Percentiles rank a stretch among this genome's conserved stretches.
Conservation (phyloP, 1,284 basidiomycete genomes). For the Schizophyllum commune region DNA sequence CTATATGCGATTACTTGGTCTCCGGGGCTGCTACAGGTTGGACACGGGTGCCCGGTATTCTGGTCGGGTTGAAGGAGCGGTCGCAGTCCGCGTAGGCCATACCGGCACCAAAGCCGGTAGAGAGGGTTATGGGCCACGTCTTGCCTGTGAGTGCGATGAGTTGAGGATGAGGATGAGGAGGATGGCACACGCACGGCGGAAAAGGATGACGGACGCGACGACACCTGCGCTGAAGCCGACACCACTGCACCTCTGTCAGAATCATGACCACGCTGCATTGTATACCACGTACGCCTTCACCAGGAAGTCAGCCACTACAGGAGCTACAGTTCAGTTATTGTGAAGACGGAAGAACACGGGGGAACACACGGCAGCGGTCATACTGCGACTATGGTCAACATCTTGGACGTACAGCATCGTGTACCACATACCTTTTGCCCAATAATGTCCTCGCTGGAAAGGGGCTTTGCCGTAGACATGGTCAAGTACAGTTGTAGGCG, state of each 20-base stretch:
- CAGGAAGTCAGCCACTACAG: slow-evolving; percentile 65
- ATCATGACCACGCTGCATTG: slow-evolving; percentile 18
- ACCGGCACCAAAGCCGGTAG: slow-evolving; percentile 86
- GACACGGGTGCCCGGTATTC: slow-evolving; percentile 85
- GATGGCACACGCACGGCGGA: slow-evolving; percentile 66
- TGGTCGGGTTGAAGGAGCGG: slow-evolving; percentile 91
- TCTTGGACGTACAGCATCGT: neutral
- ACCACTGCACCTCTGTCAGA: slow-evolving; percentile 48
- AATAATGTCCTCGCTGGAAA: slow-evolving; percentile 13
- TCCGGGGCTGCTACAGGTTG: slow-evolving; percentile 31
- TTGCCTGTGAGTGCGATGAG: slow-evolving; percentile 56
- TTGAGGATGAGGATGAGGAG: slow-evolving; percentile 8
- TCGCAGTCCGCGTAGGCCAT: slow-evolving; percentile 95
- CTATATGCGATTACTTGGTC: neutral
- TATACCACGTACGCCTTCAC: slow-evolving; percentile 60
- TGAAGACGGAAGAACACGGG: slow-evolving; percentile 3
- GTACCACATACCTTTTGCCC: slow-evolving; percentile 11
- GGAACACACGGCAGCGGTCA: slow-evolving; percentile 81
- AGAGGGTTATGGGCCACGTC: slow-evolving; percentile 91
- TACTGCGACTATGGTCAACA: slow-evolving; percentile 47
- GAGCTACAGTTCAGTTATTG: slow-evolving; percentile 12
- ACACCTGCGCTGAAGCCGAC: slow-evolving; percentile 94
- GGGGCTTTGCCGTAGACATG: slow-evolving; percentile 9
- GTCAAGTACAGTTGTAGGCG: neutral
- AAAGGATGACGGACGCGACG: slow-evolving; percentile 89